phyloP scores from a whole-genome alignment of 495 filamentous ascomycete genomes.

The Penicillium mononematosum region DNA sequence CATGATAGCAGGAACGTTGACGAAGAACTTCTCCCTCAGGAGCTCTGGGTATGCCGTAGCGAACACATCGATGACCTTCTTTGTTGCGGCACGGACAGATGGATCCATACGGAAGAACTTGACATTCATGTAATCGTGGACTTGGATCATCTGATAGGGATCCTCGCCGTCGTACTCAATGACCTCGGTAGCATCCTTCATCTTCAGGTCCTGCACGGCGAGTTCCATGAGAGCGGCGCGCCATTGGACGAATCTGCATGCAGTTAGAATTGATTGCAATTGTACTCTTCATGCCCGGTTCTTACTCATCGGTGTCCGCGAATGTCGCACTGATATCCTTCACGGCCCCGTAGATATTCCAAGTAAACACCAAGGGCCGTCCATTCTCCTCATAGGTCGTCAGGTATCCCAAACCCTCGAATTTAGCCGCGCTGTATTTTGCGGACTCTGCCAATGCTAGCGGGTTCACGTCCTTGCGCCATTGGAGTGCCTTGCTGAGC shows the following conservation, averaged over 20 bases:
- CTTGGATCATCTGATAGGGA: conserved; percentile 82
- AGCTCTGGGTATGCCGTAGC: conserved; percentile 81
- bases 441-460: conserved; percentile 39
- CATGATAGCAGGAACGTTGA: conserved; percentile 87
- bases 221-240: conserved; percentile 84
- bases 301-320: conserved; percentile 72
- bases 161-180: conserved; percentile 74
- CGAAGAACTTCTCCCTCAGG: conserved; percentile 85
- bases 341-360: conserved; percentile 84
- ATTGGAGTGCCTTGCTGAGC: conserved; percentile 72
- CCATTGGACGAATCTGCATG: conserved; percentile 74
- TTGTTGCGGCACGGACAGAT: conserved; percentile 64
- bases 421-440: conserved; percentile 52
- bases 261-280: background rate
- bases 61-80: conserved; percentile 77
- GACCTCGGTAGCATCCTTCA: conserved; percentile 61
- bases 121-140: conserved; percentile 86
- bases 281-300: background rate
- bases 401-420: conserved; percentile 54
- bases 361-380: conserved; percentile 58
- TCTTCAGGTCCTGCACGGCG: conserved; percentile 65
- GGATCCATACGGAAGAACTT: conserved; percentile 75
- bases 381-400: conserved; percentile 46
- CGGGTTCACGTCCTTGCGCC: conserved; percentile 67
- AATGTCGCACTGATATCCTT: conserved; percentile 73